Percentiles rank a stretch among this genome's conserved stretches.
phyloP scores from a whole-genome alignment of 2,329 filamentous ascomycete species.

The Emericellopsis cladophorae region DNA sequence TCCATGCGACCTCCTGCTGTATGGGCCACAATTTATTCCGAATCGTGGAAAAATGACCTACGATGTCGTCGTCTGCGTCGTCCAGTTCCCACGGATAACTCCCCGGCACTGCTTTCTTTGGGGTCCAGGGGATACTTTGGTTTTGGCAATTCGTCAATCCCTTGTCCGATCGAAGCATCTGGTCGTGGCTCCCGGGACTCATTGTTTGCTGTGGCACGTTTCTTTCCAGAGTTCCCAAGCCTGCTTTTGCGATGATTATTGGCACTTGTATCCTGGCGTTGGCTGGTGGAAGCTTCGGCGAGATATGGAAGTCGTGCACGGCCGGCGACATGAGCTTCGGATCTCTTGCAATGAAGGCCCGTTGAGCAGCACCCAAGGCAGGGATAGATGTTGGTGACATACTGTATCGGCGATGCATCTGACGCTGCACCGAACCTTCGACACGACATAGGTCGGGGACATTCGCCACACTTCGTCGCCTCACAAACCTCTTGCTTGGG shows the following conservation, averaged over 20 bases:
- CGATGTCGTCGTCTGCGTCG: constrained; percentile 14
- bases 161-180: not conserved
- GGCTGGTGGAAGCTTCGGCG: no score
- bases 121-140: constrained; percentile 3
- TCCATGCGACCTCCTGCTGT: not conserved
- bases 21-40: not conserved
- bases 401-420: constrained; percentile 5
- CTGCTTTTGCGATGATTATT: no score
- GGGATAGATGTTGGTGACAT: constrained; percentile 14
- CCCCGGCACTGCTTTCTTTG: constrained; percentile 10
- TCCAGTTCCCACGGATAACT: constrained; percentile 12
- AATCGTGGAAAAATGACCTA: constrained; percentile 11
- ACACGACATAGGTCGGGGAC: no score
- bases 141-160: not conserved
- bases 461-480: not conserved
- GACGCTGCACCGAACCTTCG: constrained; percentile 1
- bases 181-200: no score
- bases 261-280: no score
- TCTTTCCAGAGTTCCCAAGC: no score
- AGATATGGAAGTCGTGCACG: no score
- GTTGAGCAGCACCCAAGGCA: constrained; percentile 1
- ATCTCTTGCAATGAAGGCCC: not conserved
- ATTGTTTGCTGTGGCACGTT: no score
- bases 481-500: not conserved
- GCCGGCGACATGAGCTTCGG: no score